Evolutionary conservation across 1,139 yeast species (phyloP).

Genomic region (Blastobotrys persicus): DNA sequence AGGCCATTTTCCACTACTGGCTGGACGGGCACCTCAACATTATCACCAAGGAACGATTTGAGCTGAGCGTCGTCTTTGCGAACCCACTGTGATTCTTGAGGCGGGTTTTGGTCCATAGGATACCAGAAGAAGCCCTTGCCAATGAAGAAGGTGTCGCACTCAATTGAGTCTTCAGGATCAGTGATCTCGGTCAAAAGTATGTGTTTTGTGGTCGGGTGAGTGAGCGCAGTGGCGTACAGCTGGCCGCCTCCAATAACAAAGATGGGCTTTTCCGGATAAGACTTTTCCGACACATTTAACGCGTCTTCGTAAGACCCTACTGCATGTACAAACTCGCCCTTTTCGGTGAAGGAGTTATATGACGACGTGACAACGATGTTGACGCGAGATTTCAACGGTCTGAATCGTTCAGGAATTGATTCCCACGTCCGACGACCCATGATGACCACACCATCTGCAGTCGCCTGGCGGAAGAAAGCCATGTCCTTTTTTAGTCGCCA

Average conservation of each 20-base stretch:
- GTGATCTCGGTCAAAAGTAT: conserved; percentile 73
- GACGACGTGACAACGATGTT: conserved; percentile 72
- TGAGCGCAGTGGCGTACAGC: conserved; percentile 59
- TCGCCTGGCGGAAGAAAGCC: conserved; percentile 76
- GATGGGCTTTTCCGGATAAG: conserved; percentile 33
- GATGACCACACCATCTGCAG: conserved; percentile 75
- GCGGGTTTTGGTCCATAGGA: conserved; percentile 18
- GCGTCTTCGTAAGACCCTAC: conserved; percentile 51
- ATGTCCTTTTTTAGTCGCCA: conserved; percentile 87
- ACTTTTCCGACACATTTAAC: conserved; percentile 28
- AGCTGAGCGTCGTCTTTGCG: conserved; percentile 39
- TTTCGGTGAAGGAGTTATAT: conserved; percentile 18
- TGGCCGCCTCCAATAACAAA: conserved; percentile 95
- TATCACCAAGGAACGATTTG: conserved; percentile 42
- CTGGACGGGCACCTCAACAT: conserved; percentile 39
- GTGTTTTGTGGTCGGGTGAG: conserved; percentile 48
- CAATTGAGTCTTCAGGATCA: conserved; percentile 32
- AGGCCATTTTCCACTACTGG: conserved; percentile 49
- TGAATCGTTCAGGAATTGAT: conserved; percentile 76
- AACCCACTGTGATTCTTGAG: conserved; percentile 36
- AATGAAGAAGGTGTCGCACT: conserved; percentile 61
- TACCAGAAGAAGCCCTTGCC: conserved; percentile 37
- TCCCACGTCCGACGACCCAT: conserved; percentile 99
- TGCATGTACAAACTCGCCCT: conserved; percentile 39
- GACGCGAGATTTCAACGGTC: conserved; percentile 75